Evolutionary conservation across 371 early-diverging fungal species (phyloP).

Genomic region (Dinochytrium kinnereticum): DNA sequence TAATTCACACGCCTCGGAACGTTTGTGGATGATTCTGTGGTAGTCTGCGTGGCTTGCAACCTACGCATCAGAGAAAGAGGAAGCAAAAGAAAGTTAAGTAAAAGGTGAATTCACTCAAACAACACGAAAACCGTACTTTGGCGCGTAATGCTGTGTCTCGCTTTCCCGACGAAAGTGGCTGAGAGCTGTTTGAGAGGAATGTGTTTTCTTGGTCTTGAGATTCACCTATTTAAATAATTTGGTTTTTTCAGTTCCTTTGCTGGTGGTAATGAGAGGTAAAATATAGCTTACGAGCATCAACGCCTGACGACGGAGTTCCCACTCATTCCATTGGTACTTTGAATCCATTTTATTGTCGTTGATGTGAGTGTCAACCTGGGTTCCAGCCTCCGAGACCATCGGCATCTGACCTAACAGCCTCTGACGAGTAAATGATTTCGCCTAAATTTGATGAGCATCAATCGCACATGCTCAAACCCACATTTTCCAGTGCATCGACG

Average conservation of each 20-base stretch:
- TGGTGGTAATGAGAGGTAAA: background rate
- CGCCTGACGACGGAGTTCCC: conserved; percentile 59
- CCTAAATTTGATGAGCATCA: conserved; percentile 20
- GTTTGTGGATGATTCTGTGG: conserved; percentile 39
- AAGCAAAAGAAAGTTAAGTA: background rate
- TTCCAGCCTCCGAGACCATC: conserved; percentile 53
- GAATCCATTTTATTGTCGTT: conserved; percentile 49
- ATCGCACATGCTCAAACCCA: conserved; percentile 1
- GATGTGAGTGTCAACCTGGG: conserved; percentile 61
- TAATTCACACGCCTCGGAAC: conserved; percentile 48
- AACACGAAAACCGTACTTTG: conserved; percentile 39
- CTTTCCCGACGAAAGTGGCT: conserved; percentile 53
- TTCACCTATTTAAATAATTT: too few relatives aligned
- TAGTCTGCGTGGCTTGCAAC: conserved; percentile 44
- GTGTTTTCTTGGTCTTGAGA: conserved; percentile 55
- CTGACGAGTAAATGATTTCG: conserved; percentile 55
- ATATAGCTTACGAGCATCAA: conserved; percentile 52
- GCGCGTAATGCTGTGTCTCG: conserved; percentile 60
- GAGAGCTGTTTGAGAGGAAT: conserved; percentile 52
- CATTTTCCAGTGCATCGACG: conserved; percentile 59
- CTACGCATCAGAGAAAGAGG: too few relatives aligned
- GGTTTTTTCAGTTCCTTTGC: too few relatives aligned
- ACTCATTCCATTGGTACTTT: conserved; percentile 65
- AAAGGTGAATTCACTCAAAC: background rate
- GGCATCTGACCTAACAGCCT: conserved; percentile 53